These are phyloP conservation scores for Terfezia claveryi DNA, from an alignment of 495 filamentous ascomycete species.

Conservation along the genomic window DNA sequence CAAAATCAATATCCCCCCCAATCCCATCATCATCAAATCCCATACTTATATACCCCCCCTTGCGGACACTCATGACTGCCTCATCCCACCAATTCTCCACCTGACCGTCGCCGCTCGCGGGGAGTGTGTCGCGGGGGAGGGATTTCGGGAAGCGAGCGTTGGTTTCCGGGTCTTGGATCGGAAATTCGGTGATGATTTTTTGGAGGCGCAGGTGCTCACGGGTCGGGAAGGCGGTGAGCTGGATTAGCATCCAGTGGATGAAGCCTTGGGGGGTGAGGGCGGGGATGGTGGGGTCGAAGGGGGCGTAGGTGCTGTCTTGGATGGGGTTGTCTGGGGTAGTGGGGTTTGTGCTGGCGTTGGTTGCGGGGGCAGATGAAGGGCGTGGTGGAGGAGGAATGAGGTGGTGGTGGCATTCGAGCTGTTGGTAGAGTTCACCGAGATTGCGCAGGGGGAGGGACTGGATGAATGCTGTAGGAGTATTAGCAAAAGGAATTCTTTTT, in stretches of 20 bases:
- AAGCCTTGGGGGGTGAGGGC: constrained; percentile 65
- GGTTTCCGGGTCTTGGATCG: constrained; percentile 31
- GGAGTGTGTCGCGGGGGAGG: constrained; percentile 16
- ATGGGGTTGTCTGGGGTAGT: constrained; percentile 34
- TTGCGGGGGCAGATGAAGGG: background rate
- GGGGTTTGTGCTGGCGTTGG: no score
- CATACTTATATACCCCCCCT: background rate
- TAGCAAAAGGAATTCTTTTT: constrained; percentile 15
- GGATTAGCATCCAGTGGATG: constrained; percentile 47
- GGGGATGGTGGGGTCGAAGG: constrained; percentile 42
- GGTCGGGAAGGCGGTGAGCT: constrained; percentile 58
- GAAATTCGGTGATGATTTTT: constrained; percentile 49
- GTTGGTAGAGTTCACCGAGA: constrained; percentile 50
- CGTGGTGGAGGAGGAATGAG: constrained; percentile 42
- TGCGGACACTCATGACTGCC: background rate
- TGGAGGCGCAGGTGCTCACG: constrained; percentile 53
- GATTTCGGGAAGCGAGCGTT: constrained; percentile 9
- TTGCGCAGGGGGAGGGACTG: constrained; percentile 16
- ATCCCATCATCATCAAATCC: background rate
- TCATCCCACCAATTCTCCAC: background rate
- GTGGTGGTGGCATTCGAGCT: constrained; percentile 59
- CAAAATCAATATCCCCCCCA: background rate
- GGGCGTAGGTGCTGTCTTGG: constrained; percentile 41
- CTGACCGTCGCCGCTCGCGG: constrained; percentile 6
- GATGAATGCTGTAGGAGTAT: constrained; percentile 26